A percentile compares a stretch with the other conserved stretches of the same genome.
These are phyloP conservation scores for Didymella keratinophila DNA, from an alignment of 2,329 filamentous ascomycete genomes.

Conservation along the genomic window DNA sequence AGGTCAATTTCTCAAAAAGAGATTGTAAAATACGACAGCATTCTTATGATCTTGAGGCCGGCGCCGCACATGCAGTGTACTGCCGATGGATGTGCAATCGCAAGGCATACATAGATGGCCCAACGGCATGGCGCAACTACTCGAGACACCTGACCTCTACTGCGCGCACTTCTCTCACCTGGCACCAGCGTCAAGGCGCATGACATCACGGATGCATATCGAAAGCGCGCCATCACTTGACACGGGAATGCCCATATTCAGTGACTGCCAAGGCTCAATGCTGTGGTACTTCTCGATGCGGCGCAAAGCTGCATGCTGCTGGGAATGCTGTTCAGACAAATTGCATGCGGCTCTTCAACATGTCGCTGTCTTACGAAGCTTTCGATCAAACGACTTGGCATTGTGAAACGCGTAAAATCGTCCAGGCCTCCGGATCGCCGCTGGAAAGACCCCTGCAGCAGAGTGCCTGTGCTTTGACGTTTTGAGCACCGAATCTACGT, in stretches of 20 bases:
- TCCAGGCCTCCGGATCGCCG: conserved; percentile 23
- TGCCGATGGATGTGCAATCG: neutral
- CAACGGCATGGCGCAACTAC: neutral
- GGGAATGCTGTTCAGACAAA: neutral
- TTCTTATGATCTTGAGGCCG: neutral
- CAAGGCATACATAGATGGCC: neutral
- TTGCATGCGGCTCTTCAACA: conserved; percentile 14
- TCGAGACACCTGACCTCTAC: neutral
- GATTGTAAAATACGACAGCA: too few relatives aligned
- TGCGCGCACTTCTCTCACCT: conserved; percentile 1
- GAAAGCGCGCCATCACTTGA: conserved; percentile 24
- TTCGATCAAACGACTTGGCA: conserved; percentile 17
- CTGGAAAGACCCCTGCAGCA: conserved; percentile 19
- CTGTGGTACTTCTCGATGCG: conserved; percentile 20
- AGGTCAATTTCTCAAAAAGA: too few relatives aligned
- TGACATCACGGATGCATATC: conserved; percentile 18
- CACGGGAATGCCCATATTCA: conserved; percentile 8
- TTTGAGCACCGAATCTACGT: conserved; percentile 29
- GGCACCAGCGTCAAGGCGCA: conserved; percentile 1
- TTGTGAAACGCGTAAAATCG: conserved; percentile 21
- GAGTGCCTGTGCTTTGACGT: conserved; percentile 33
- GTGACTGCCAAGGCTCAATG: conserved; percentile 32
- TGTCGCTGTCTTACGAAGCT: conserved; percentile 9
- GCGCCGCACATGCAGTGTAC: too few relatives aligned
- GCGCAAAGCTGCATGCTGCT: neutral